These are phyloP conservation scores for Syncephalastrum sp. DNA, from an alignment of 371 early-diverging fungal species.

Conservation along the genomic window DNA sequence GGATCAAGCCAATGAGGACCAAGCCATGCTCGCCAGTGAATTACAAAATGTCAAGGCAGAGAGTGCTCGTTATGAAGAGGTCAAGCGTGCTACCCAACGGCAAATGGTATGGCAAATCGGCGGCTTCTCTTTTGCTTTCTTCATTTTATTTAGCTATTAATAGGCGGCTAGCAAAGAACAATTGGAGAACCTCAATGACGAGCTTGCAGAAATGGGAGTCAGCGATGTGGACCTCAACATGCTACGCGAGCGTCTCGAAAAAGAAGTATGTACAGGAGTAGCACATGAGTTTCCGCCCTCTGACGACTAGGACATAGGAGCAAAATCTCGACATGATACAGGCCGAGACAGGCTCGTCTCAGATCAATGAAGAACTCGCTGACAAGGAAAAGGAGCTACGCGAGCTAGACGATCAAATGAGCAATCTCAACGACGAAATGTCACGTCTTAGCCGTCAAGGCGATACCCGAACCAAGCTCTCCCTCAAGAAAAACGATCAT, in stretches of 20 bases:
- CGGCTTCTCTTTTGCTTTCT: neutral
- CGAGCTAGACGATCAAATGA: constrained; percentile 31
- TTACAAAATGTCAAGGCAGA: constrained; percentile 22
- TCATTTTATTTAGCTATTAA: neutral
- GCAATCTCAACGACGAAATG: constrained; percentile 47
- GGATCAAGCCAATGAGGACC: constrained; percentile 13
- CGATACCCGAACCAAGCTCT: constrained; percentile 60
- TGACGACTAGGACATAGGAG: too few species aligned
- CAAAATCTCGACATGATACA: too few species aligned
- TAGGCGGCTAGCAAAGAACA: constrained; percentile 12
- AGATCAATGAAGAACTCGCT: constrained; percentile 7
- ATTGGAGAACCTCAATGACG: constrained; percentile 16
- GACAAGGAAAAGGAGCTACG: constrained; percentile 26
- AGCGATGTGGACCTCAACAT: constrained; percentile 14
- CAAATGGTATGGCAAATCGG: constrained; percentile 13
- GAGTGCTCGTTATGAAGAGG: constrained; percentile 19
- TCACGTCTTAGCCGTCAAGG: constrained; percentile 48
- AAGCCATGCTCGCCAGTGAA: constrained; percentile 9
- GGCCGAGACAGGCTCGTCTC: too few species aligned
- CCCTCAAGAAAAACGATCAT: constrained; percentile 47
- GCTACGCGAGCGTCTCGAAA: constrained; percentile 9
- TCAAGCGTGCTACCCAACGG: constrained; percentile 14
- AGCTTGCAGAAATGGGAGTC: constrained; percentile 13
- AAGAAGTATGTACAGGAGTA: constrained; percentile 9
- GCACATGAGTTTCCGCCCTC: neutral